phyloP scores from a whole-genome alignment of 2,329 filamentous ascomycete genomes.

The Dothistroma septosporum region DNA sequence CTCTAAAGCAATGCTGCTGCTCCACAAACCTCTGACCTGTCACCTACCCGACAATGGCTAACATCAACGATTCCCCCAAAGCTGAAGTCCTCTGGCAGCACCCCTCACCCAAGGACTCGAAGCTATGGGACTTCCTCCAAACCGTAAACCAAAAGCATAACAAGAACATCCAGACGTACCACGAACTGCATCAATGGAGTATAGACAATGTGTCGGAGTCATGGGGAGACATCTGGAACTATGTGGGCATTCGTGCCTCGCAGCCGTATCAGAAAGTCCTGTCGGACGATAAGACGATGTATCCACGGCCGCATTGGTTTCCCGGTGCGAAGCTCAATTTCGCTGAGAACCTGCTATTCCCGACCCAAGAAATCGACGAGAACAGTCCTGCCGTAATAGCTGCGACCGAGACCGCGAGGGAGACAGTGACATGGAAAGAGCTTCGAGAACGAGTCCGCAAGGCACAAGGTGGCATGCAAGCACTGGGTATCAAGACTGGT shows the following conservation, averaged over 20 bases:
- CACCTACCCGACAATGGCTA: constrained; percentile 7
- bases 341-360: constrained; percentile 89
- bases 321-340: constrained; percentile 77
- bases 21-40: background rate
- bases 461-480: constrained; percentile 67
- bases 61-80: constrained; percentile 3
- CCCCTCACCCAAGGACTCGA: constrained; percentile 40
- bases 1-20: background rate
- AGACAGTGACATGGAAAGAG: constrained; percentile 70
- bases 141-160: constrained; percentile 64
- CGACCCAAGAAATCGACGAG: constrained; percentile 56
- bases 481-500: constrained; percentile 58
- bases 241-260: constrained; percentile 70
- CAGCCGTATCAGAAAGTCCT: constrained; percentile 63
- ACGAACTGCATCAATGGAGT: constrained; percentile 81
- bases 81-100: constrained; percentile 36
- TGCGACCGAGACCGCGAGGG: constrained; percentile 67
- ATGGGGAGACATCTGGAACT: constrained; percentile 83
- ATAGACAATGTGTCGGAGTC: constrained; percentile 69
- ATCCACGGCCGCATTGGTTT: constrained; percentile 85
- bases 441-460: constrained; percentile 71
- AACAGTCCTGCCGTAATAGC: constrained; percentile 69
- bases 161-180: constrained; percentile 61
- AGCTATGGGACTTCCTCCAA: constrained; percentile 49
- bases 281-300: constrained; percentile 65